Base-by-base conservation (phyloP, 2,329 filamentous ascomycete genomes). In the Fusarium graminum region DNA sequence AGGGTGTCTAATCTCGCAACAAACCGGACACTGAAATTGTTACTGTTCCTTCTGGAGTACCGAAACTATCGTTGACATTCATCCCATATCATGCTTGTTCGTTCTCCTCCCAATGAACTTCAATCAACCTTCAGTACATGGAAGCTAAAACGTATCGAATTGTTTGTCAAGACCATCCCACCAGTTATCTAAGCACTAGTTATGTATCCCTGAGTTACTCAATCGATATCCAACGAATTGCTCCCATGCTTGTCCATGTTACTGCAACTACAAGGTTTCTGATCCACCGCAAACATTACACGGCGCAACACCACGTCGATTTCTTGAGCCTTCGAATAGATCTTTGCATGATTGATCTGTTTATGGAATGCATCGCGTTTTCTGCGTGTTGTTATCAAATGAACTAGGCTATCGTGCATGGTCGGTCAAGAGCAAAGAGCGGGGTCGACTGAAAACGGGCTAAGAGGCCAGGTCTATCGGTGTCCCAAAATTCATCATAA, bases 181-280 rank as follows among this genome's bases (percentile, higher is more conserved):
- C 52, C 34, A 59, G 51, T 46, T 58, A 41, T 59, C 50, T 63
- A 51, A 61, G 54, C 42, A 50, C 44, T 54, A 47, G 46, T 43
- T 38, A 63, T 52, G 56, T 36, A 45, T 60, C 42, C 42, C 52
- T 50, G 52, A 59, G 45, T 38, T 34, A 59, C 51, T 59, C 53
- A 25, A 52, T 41, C 52, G 29, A 47, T 47, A 34, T 59, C 44
- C 30, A 63, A 38, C 32, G 30, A 36, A 25, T 34, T 58, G 32
- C 52, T 49, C 46, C 41, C 28, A 54, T 28, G 28, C 42, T 39
- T 50, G 53, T 54, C 43, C 39, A 43, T 62, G 19, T 52, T 25
- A 44, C 44, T 59, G 28, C 43, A 55, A 52, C 41, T 47, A 28
- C 49, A 53, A 46, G 32, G 47, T 53, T 62, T 53, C 40, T 50